Evolutionary conservation across 164 flowering plant genomes (phyloP), one percentile per base, ranked within the genome.

Genomic region (Aristolochia fimbriata): DNA sequence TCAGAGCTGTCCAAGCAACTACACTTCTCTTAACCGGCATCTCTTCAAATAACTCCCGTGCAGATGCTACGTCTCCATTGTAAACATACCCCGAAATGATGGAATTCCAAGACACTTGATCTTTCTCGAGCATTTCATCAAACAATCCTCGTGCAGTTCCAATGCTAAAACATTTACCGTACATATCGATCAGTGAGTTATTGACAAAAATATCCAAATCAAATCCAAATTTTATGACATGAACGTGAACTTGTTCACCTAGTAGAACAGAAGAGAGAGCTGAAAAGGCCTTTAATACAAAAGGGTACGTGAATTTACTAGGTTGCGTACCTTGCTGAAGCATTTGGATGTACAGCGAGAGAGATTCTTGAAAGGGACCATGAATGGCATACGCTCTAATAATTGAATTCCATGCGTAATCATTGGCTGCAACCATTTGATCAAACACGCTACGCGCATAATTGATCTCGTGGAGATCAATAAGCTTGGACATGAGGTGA

Each of bases 1-100:
- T 69, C 69, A 77, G 45, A 23, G 77, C 53, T 25, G 75, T 71
- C 80, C 80, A 73, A 64, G 67, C 71, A 51, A 71, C 66, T 52
- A 67, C 75, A 71, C 62, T 77, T 62, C 73, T 73, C 50, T 66
- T 62, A 19, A 68, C 20, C 7, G 73, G 71, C 70, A 74, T 74
- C 49, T 62, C 70, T 13, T 66, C 75, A 33, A 74, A 74, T 74
- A 77, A 43, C 19, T 46, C 49, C 15, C 62, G 61, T 2, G 78
- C 77, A 15, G 41, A 21, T 13, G 24, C 65, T 9, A 74, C 27
- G 51, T 69, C 66, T 5, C 80, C 74, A 24, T 57, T 45, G 0
- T 10, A 11, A 23, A 66, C 76, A 73, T 60, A 70, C 53, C 69
- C 73, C 0, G 71, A 67, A 30, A 71, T 65, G 20, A 77, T 69